Base-by-base conservation (phyloP, 345 rosid species). In the Psidium friedrichsthalianum region DNA sequence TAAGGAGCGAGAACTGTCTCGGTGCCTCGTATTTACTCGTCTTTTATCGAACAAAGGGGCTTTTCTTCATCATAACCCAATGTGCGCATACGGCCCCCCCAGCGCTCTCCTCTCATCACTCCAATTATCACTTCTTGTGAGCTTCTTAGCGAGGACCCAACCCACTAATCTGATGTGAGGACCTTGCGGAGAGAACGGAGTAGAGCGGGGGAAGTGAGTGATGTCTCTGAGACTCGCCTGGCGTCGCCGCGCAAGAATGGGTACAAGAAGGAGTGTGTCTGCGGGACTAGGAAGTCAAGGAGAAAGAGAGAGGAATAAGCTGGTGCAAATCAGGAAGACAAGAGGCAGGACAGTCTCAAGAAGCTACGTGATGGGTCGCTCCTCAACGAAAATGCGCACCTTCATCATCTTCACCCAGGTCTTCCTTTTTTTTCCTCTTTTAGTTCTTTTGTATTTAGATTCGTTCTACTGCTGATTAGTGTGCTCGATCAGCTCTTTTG, bases 291-390 rank as follows among this genome's bases (percentile, higher is more conserved):
- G 85, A 64, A 36, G 36, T n/a, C 36, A 36, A 36, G 36, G 36
- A 36, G 91, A 85, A 88, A 92, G 74, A 92, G 95, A 83, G 95
- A 90, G 82, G 95, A 92, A 88, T n/a, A 88, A 90, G 87, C 80
- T 91, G 86, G 92, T 93, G 5, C 93, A 90, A 87, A 91, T 92
- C 87, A 89, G 93, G 88, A 92, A 91, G 90, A 81, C 81, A 91
- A 92, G 86, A 87, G 91, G 8, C 90, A 87, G 16, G 91, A 91
- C n/a, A 87, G 88, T 86, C 93, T 93, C 85, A 93, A 92, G 90
- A 92, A 91, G 85, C 90, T 93, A 9, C 87, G 95, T 47, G 4
- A 21, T n/a, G 56, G 22, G 47, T 83, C 44, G 51, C 47, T 55
- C 9, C 55, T 55, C 25, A 32, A 22, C 12, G 49, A 47, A 53